Base-by-base conservation (phyloP, 2,329 filamentous ascomycete genomes). In the Hymenoscyphus infarciens region DNA sequence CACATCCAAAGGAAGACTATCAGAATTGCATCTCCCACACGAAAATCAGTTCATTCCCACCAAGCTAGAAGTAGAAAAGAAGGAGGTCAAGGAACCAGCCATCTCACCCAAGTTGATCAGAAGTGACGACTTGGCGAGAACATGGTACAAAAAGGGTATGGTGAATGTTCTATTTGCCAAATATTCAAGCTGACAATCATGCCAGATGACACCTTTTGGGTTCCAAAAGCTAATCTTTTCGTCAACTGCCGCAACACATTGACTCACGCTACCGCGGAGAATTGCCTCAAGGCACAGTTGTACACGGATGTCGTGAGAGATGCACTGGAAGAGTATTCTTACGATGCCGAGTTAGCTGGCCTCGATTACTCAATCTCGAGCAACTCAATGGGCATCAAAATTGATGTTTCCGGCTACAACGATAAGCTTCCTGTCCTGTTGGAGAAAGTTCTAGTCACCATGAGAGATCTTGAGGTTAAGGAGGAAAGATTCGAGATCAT, bases 21-120 rank as follows among this genome's bases (percentile, higher is more conserved):
- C 84, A 11, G 87, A 90, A 55, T 80, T 99, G 53, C 91, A 96
- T 74, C 82, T 99, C 59, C 95, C 95, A 0, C 91, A 95, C 73
- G 90, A 87, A 78, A 99, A 99, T 77, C 91, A 96, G 74, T 99
- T 99, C 73, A 94, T 99, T 63, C 95, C 95, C 2, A 95, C 87
- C 19, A 89, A 95, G 67, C 83, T 99, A 3, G 92, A 97, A 59
- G 95, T 99, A 1, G 92, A 97, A 75, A 97, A 95, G 82, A 96
- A 92, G 76, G 91, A 96, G 39, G 83, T 95, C n/a, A 81, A 86
- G 29, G 85, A 90, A 69, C 89, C 92, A 1, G 80, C 87, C 0
- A 83, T 89, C 61, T 81, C 86, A 0, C 95, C 95, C 0, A 89
- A 87, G 64, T 81, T 99, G 27, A 88, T 99, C 66, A 87, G 93